Conservation (phyloP, 192 early-diverging fungal species). For the Umbelopsis vinacea region DNA sequence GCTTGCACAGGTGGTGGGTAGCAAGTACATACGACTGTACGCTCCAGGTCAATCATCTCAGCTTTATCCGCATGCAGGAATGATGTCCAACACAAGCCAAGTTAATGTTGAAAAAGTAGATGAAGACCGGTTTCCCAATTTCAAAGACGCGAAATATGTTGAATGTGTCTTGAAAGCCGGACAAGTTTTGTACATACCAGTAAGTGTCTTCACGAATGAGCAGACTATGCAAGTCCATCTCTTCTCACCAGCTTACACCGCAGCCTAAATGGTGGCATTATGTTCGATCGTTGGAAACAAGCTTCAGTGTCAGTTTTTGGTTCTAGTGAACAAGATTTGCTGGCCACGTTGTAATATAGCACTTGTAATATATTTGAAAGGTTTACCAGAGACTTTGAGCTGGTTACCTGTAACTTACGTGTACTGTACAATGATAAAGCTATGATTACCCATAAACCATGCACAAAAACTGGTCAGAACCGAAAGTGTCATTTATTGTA, state of each 20-base stretch:
- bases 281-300: conserved; percentile 72
- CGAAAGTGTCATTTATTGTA: too few relatives aligned
- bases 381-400: too few relatives aligned
- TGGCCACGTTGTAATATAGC: background rate
- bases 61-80: conserved; percentile 61
- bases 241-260: conserved; percentile 3
- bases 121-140: conserved; percentile 53
- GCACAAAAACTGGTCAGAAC: too few relatives aligned
- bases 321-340: conserved; percentile 46
- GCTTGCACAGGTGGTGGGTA: conserved; percentile 83
- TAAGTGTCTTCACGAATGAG: conserved; percentile 40
- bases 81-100: conserved; percentile 77
- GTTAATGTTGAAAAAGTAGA: conserved; percentile 76
- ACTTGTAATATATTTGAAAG: too few relatives aligned
- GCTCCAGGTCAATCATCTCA: conserved; percentile 59
- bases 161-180: conserved; percentile 78
- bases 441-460: too few relatives aligned
- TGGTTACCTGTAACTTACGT: too few relatives aligned
- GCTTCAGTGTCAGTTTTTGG: conserved; percentile 91
- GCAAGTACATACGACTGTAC: conserved; percentile 79
- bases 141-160: conserved; percentile 58
- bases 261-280: conserved; percentile 91
- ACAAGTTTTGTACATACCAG: conserved; percentile 87
- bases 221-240: background rate
- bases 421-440: too few relatives aligned